Percentiles rank a stretch among this genome's conserved stretches.
These are phyloP conservation scores for Penicillium sp. DNA, from an alignment of 2,329 filamentous ascomycete genomes.

Conservation along the genomic window DNA sequence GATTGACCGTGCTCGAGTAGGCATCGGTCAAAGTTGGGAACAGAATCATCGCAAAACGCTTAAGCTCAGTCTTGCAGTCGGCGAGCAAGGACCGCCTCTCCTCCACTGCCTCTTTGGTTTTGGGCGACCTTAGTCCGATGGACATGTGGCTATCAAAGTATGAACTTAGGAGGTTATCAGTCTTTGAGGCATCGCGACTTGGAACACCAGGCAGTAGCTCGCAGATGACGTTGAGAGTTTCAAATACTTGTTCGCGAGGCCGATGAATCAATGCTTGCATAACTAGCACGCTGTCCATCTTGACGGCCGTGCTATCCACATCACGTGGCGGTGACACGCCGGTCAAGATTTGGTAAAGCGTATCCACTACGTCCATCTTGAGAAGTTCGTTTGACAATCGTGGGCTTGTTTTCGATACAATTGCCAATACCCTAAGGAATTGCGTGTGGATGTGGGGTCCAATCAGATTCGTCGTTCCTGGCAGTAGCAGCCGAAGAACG, in stretches of 20 bases:
- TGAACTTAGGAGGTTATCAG: conserved; percentile 41
- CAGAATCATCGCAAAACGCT: conserved; percentile 83
- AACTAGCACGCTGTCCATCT: conserved; percentile 91
- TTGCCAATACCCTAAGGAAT: conserved; percentile 83
- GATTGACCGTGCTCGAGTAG: conserved; percentile 93
- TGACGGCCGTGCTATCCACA: conserved; percentile 46
- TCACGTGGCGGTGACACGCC: conserved; percentile 83
- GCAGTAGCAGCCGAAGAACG: conserved; percentile 75
- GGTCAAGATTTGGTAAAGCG: conserved; percentile 90
- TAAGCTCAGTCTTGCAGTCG: conserved; percentile 75
- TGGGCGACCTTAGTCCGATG: conserved; percentile 28
- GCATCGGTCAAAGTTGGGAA: conserved; percentile 92
- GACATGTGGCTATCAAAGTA: conserved; percentile 42
- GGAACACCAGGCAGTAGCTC: conserved; percentile 75
- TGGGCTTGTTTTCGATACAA: conserved; percentile 81
- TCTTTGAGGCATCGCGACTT: conserved; percentile 45
- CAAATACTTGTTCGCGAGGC: conserved; percentile 88
- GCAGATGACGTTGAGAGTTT: conserved; percentile 94
- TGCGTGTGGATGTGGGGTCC: conserved; percentile 91
- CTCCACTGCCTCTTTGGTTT: conserved; percentile 53
- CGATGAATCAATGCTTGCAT: conserved; percentile 98
- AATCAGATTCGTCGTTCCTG: conserved; percentile 91
- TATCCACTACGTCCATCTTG: conserved; percentile 95
- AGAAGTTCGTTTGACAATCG: conserved; percentile 79
- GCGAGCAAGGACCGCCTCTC: conserved; percentile 73